Evolutionary conservation across 257 asterid species (phyloP).

Genomic region (Cordia subcordata): DNA sequence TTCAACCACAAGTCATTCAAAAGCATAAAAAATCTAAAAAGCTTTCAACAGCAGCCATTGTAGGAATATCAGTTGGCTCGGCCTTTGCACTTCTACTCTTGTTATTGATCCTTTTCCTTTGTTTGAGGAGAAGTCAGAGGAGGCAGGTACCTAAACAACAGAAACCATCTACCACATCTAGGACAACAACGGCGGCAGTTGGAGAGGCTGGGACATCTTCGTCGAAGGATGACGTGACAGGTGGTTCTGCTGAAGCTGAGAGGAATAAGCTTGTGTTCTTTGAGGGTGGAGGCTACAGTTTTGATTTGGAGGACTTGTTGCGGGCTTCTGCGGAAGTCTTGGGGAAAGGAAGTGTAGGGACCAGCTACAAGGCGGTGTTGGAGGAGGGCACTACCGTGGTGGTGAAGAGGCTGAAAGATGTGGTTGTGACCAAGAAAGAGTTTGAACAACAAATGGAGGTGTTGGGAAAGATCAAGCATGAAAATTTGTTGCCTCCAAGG

Average conservation of each 20-base stretch:
- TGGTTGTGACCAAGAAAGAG: slow-evolving; percentile 4
- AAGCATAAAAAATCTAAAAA: slow-evolving; percentile 15
- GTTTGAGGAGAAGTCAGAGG: slow-evolving; percentile 28
- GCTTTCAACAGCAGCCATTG: slow-evolving; percentile 72
- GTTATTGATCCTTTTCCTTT: slow-evolving; percentile 40
- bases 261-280: slow-evolving; percentile 66
- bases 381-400: slow-evolving; percentile 16
- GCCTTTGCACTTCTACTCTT: slow-evolving; percentile 34
- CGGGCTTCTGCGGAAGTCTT: slow-evolving; percentile 15
- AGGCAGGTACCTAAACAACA: slow-evolving; percentile 17
- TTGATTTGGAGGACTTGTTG: slow-evolving; percentile 20
- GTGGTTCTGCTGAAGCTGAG: slow-evolving; percentile 60
- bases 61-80: slow-evolving; percentile 65
- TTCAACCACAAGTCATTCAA: slow-evolving; percentile 6
- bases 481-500: slow-evolving; percentile 16
- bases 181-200: slow-evolving; percentile 16
- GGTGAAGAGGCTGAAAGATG: slow-evolving; percentile 21
- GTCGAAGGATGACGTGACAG: slow-evolving; percentile 65
- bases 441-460: slow-evolving; percentile 18
- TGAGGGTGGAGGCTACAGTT: slow-evolving; percentile 50
- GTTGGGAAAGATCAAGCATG: slow-evolving; percentile 19
- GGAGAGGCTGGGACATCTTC: slow-evolving; percentile 71
- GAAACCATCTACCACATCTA: slow-evolving; percentile 39
- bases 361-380: slow-evolving; percentile 11
- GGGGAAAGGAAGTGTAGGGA: slow-evolving; percentile 27